Base-by-base conservation (phyloP, 2,329 filamentous ascomycete genomes). In the Graphiopsis chlorocephala region DNA sequence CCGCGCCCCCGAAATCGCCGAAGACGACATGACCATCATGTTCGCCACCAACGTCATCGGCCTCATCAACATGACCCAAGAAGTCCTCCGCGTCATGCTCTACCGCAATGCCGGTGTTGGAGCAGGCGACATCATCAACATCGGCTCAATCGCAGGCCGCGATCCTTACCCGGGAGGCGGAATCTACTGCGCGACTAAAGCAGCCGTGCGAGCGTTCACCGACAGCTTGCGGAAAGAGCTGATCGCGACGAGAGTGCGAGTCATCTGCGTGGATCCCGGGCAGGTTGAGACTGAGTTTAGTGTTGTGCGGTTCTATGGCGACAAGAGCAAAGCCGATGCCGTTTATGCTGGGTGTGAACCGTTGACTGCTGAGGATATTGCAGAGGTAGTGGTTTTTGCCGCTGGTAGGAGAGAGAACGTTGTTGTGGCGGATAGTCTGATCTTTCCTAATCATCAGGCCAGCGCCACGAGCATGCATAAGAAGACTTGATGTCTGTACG, bases 211-310 rank as follows among this genome's bases (percentile, higher is more conserved):
- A 72, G 89, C 85, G 70, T 96, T 95, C 78, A 92, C 90, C 1
- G 91, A 95, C 64, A 84, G 88, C 14, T 76, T 96, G 75, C 84
- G 92, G 70, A 91, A 88, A 76, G 92, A 96, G 79, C 84, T 94
- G 64, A 88, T 96, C 70, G 83, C 88, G 8, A 91, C 89, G n/a
- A 84, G 90, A 62, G 90, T 96, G 67, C 83, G 92, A 64, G 84
- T 96, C 66, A 96, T 96, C 68, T 90, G 91, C 77, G 83, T 96
- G 72, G 92, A 96, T 72, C 92, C 92, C 0, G 92, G 92, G 31
- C 92, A 96, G 79, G 92, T 96, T 52, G 91, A 96, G 82, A 96
- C 92, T 33, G 90, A 96, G 75, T 96, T 96, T 78, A 93, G 90
- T 2, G 82, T 96, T 25, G 90, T 96, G 31, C 85, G 92, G 67